phyloP scores from a whole-genome alignment of 225 moss, liverwort and hornwort species.

The Anthoceros angustus region DNA sequence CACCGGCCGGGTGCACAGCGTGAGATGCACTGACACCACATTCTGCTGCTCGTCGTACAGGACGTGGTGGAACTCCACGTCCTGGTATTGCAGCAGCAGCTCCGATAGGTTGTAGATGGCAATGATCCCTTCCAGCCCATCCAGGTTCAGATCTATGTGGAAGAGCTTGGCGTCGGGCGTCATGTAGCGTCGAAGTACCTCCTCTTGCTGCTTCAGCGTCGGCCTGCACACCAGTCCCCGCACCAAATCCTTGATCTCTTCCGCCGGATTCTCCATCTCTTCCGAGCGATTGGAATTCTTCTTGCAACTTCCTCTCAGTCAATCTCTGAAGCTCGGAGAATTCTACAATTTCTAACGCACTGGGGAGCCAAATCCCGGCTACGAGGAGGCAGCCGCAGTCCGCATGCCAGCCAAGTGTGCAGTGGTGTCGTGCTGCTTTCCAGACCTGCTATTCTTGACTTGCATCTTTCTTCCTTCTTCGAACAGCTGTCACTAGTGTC shows the following conservation, averaged over 20 bases:
- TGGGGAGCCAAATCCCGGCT: too few species aligned
- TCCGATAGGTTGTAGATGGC: conserved; percentile 31
- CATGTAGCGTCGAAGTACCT: conserved; percentile 22
- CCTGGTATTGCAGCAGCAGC: conserved; percentile 26
- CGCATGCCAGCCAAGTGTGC: too few species aligned
- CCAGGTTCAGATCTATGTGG: conserved; percentile 25
- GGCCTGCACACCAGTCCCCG: conserved; percentile 37
- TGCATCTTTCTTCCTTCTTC: too few species aligned
- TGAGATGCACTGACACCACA: conserved; percentile 18
- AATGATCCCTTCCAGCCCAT: conserved; percentile 14
- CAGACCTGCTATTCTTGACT: too few species aligned
- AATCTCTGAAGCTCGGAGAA: neutral
- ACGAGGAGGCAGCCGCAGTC: too few species aligned
- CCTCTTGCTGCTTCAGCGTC: conserved; percentile 29
- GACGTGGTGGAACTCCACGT: conserved; percentile 30
- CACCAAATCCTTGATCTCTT: conserved; percentile 32
- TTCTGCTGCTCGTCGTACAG: conserved; percentile 20
- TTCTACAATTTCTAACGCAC: neutral
- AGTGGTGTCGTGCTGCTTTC: too few species aligned
- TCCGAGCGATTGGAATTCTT: neutral
- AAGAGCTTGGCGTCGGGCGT: conserved; percentile 31
- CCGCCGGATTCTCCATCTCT: conserved; percentile 52
- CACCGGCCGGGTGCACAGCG: conserved; percentile 39
- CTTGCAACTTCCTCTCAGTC: neutral
- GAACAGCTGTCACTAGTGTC: too few species aligned